phyloP scores from a whole-genome alignment of 169 alveolate genomes.

The Babesia ovata region DNA sequence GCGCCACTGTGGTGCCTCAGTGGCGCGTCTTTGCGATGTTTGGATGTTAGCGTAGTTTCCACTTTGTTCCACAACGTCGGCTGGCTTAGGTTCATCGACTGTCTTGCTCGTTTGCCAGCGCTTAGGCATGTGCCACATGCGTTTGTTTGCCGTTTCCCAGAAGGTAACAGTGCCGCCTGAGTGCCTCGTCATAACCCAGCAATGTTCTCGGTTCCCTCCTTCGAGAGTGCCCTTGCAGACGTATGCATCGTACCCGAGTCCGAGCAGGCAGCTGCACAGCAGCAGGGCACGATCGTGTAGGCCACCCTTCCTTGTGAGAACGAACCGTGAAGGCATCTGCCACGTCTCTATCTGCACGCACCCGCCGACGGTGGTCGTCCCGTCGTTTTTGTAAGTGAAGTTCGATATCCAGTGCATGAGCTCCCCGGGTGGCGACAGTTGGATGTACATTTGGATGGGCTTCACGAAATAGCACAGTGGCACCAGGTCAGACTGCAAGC shows the following conservation, averaged over 20 bases:
- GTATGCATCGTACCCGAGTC: conserved; percentile 65
- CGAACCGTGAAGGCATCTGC: conserved; percentile 60
- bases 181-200: conserved; percentile 72
- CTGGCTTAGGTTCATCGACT: neutral
- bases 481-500: conserved; percentile 40
- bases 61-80: neutral
- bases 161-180: conserved; percentile 60
- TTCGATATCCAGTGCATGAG: conserved; percentile 70
- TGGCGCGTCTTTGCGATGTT: neutral
- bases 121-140: conserved; percentile 59
- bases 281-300: conserved; percentile 63
- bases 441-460: conserved; percentile 55
- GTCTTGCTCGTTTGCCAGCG: conserved; percentile 11
- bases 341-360: conserved; percentile 34
- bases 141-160: conserved; percentile 70
- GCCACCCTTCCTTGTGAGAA: conserved; percentile 65
- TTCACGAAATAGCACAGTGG: conserved; percentile 52
- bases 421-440: conserved; percentile 56
- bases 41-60: conserved; percentile 26
- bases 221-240: conserved; percentile 66
- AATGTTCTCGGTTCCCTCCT: conserved; percentile 47
- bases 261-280: conserved; percentile 67
- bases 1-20: neutral
- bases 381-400: conserved; percentile 51
- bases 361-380: conserved; percentile 27